Evolutionary conservation across 257 asterid genomes (phyloP), one percentile per base, ranked within the genome.

Genomic region (Apocynum venetum): DNA sequence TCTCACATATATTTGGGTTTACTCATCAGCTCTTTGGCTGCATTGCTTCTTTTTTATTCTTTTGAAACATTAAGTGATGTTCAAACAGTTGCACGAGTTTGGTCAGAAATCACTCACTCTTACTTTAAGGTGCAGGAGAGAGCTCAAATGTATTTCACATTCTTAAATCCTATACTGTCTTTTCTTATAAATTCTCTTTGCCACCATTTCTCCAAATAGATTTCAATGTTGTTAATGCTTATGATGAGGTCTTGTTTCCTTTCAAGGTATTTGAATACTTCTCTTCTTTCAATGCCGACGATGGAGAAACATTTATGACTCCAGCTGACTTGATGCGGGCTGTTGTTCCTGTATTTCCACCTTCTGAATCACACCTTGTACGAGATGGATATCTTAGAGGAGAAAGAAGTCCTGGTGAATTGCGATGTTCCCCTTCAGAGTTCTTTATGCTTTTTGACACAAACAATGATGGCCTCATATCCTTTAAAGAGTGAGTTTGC

Each of bases 271-370:
- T 93, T 77, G 94, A 87, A 78, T 93, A 93, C 86, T 92, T 93
- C 81, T 95, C 98, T 74, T 90, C 98, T 72, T 71, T 84, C 66
- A 80, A 82, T 74, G 81, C 85, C 73, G 65, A 80, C 70, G 87
- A 78, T 84, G 91, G 96, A 80, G 96, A 91, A 81, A 77, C 73
- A 77, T 88, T 85, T 81, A 93, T 93, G 98, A 93, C 96, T 68
- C 96, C 98, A 53, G 98, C 92, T 55, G 98, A 93, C 89, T 83
- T 93, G 82, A 92, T 93, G 98, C 91, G 98, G 71, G 97, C 98
- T 68, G 86, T 93, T 80, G 96, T 93, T 82, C 98, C 98, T 75
- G 98, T 93, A 61, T 93, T 93, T 82, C 98, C 98, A 75, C 97
- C 98, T 41, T 93, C 98, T 79, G 96, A 91, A 79, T 93, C 98